Percentiles rank a stretch among this genome's conserved stretches.
Evolutionary conservation across 768 basidiomycete genomes (phyloP).

Genomic region (Russula olivacea): DNA sequence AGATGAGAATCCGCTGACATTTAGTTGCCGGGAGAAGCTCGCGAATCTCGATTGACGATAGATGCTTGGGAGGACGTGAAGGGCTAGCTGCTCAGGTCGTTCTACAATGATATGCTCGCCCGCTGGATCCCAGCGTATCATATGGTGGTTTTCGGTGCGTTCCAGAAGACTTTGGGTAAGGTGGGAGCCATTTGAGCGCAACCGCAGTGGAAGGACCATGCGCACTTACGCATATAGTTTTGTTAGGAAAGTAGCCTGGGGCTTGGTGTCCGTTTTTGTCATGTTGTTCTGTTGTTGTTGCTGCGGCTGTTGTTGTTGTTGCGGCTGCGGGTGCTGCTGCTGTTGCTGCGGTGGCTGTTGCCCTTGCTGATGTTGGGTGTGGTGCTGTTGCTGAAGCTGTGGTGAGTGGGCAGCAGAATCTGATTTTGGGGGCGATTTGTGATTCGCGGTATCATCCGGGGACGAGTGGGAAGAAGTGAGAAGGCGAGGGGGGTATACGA

Average conservation of each 20-base stretch:
- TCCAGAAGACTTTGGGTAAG: conserved; percentile 62
- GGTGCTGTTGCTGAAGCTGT: conserved; percentile 18
- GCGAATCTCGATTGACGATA: conserved; percentile 97
- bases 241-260: conserved; percentile 72
- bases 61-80: conserved; percentile 88
- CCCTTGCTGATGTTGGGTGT: not conserved
- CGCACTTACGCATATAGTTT: conserved; percentile 86
- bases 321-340: conserved; percentile 7
- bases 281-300: conserved; percentile 11
- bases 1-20: conserved; percentile 43
- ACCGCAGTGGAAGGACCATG: conserved; percentile 2
- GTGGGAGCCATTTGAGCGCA: conserved; percentile 2
- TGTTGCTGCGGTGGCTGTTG: conserved; percentile 5
- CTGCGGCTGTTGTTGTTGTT: conserved; percentile 1
- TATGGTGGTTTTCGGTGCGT: conserved; percentile 88
- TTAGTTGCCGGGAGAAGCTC: conserved; percentile 95
- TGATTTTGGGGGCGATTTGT: conserved; percentile 22
- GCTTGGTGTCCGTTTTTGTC: conserved; percentile 26
- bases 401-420: conserved; percentile 21
- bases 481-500: conserved; percentile 22
- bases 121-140: conserved; percentile 93
- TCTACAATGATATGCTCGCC: conserved; percentile 96
- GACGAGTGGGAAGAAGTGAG: conserved; percentile 23
- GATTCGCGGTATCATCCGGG: conserved; percentile 21
- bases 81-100: conserved; percentile 85